phyloP scores from a whole-genome alignment of 108 stramenopile species.

The Hondaea fermentalgiana region DNA sequence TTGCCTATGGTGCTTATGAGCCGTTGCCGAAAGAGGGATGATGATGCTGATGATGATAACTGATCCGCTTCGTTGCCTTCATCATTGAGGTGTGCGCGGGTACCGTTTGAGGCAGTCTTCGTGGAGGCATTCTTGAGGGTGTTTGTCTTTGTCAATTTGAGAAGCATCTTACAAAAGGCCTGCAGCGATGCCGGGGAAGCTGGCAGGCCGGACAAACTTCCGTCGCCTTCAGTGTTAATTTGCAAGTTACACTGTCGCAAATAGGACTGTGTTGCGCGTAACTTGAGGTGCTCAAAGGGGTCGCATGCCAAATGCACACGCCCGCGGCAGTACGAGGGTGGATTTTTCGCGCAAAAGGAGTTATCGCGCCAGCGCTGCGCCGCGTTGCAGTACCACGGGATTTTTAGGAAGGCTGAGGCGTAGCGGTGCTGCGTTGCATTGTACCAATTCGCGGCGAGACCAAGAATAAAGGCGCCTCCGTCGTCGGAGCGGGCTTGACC shows the following conservation, averaged over 20 bases:
- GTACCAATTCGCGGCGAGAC: background rate
- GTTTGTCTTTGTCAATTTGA: too few species aligned
- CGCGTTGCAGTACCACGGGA: background rate
- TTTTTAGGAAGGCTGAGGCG: background rate
- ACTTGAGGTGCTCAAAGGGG: background rate
- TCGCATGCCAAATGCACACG: background rate
- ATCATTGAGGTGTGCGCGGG: too few species aligned
- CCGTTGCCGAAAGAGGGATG: too few species aligned
- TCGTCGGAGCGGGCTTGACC: background rate
- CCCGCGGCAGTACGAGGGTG: background rate
- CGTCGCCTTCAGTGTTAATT: too few species aligned
- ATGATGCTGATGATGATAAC: too few species aligned
- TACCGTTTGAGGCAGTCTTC: too few species aligned
- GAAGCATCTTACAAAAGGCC: too few species aligned
- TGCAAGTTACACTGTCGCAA: background rate
- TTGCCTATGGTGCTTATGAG: too few species aligned
- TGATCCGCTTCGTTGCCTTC: too few species aligned
- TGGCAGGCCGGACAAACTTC: too few species aligned
- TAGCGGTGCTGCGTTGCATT: background rate
- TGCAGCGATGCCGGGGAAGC: too few species aligned
- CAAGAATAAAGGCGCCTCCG: background rate
- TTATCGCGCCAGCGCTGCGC: background rate
- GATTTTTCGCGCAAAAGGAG: background rate
- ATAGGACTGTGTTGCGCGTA: background rate
- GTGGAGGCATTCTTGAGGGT: too few species aligned